Base-by-base conservation (phyloP, 1,284 basidiomycete genomes). In the Leccinum subspadiceum region DNA sequence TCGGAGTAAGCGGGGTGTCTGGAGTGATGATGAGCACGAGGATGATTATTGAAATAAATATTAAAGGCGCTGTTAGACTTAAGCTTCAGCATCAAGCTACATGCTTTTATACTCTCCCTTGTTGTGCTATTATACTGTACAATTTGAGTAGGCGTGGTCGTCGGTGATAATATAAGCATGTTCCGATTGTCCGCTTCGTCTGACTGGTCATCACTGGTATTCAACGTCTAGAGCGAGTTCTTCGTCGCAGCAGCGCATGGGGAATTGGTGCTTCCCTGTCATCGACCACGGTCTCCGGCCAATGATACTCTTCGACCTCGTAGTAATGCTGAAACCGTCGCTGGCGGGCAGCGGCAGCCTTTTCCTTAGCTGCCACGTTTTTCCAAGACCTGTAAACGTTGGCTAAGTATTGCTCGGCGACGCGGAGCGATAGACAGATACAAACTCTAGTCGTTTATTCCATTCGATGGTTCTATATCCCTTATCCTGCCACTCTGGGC, bases 391-490 rank as follows among this genome's bases (percentile, higher is more conserved):
- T 75, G 49, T 41, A 55, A 22, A 39, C 10, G 8, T 20, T 57
- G 44, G 44, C 5, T 22, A 31, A 62, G n/a, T 17, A 39, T 24
- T 24, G 26, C 22, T 20, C 13, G 5, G 26, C 5, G 13, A 9
- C 2, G 49, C 24, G 13, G 31, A 20, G 48, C 26, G 5, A 52
- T n/a, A 17, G 51, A 54, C 8, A 12, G 17, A 10, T 22, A 70
- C 78, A 66, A 65, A 84, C 84, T 76, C 73, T 68, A 79, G 74
- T 60, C 83, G 76, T 41, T 61, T 66, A 24, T 65, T 67, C 78
- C 81, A 82, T 51, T 85, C 84, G 24, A 68, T 63, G 46, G 73
- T 69, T 62, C 73, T 79, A 29, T 62, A 65, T 0, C 84, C 84
- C 39, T 71, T 77, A 5, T 69, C 64, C 57, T 76, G 68, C 84